Evolutionary conservation across 148 eudicot species (phyloP).

Genomic region (Arctostaphylos glauca): DNA sequence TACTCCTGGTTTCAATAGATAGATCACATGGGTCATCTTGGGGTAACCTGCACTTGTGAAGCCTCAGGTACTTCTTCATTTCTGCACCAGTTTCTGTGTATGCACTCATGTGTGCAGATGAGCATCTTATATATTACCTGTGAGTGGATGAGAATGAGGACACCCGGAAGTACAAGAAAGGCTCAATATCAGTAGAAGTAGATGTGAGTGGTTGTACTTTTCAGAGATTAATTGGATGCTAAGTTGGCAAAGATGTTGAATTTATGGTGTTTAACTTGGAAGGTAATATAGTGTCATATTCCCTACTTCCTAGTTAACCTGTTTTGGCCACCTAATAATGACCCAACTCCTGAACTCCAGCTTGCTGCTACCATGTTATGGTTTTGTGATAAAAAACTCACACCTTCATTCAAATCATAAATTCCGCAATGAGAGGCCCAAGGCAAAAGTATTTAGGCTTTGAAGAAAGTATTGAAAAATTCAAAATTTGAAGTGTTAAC

Average conservation of each 20-base stretch:
- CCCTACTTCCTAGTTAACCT: background rate
- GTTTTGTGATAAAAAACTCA: background rate
- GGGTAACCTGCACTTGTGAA: slow-evolving; percentile 12
- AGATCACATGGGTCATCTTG: slow-evolving; percentile 7
- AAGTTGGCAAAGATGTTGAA: slow-evolving; percentile 1
- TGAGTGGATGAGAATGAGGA: background rate
- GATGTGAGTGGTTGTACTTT: slow-evolving; percentile 16
- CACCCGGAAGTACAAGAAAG: background rate
- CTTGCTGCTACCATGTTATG: background rate
- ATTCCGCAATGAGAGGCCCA: no score
- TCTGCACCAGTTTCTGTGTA: background rate
- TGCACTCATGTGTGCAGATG: background rate
- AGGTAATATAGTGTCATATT: background rate
- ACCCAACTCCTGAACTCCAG: background rate
- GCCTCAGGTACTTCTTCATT: slow-evolving; percentile 17
- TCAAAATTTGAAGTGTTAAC: no score
- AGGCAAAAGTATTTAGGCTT: no score
- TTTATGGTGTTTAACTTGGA: background rate
- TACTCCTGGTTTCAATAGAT: background rate
- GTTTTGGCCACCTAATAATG: background rate
- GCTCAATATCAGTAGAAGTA: background rate
- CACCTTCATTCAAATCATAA: background rate
- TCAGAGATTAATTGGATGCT: slow-evolving; percentile 3
- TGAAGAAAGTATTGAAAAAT: no score
- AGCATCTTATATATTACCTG: background rate